Percentiles rank a stretch among this genome's conserved stretches.
Conservation (phyloP, 805 yeast species). For the Teunomyces panamensis region DNA sequence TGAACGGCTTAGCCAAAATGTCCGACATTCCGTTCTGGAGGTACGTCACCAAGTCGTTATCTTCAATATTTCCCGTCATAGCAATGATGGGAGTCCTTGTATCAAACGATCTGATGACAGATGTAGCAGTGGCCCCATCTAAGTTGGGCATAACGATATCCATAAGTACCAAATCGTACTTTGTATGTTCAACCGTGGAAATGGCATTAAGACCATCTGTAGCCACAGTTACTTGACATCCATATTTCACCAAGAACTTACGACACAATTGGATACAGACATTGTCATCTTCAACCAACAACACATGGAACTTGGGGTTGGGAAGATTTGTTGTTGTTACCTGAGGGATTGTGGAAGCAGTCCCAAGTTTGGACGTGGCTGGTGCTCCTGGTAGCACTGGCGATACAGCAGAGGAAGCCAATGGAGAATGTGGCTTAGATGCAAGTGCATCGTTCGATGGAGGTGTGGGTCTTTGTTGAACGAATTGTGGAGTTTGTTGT, state of each 20-base stretch:
- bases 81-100: conserved; percentile 87
- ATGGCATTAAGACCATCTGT: conserved; percentile 92
- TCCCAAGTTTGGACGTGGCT: neutral
- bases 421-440: conserved; percentile 15
- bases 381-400: conserved; percentile 8
- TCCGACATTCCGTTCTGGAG: conserved; percentile 89
- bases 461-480: conserved; percentile 2
- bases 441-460: conserved; percentile 10
- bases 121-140: conserved; percentile 89
- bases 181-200: conserved; percentile 63
- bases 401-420: conserved; percentile 11
- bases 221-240: conserved; percentile 89
- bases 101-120: conserved; percentile 82
- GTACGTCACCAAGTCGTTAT: conserved; percentile 75
- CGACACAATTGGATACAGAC: conserved; percentile 81
- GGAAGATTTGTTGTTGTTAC: conserved; percentile 15
- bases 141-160: conserved; percentile 87
- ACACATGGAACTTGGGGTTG: conserved; percentile 60
- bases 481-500: neutral
- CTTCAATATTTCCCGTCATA: conserved; percentile 88
- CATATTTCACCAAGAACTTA: conserved; percentile 79
- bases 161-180: conserved; percentile 75
- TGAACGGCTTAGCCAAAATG: conserved; percentile 90
- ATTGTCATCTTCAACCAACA: conserved; percentile 76
- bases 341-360: conserved; percentile 3